Evolutionary conservation across 768 basidiomycete species (phyloP).

Genomic region (Boletus sp.): DNA sequence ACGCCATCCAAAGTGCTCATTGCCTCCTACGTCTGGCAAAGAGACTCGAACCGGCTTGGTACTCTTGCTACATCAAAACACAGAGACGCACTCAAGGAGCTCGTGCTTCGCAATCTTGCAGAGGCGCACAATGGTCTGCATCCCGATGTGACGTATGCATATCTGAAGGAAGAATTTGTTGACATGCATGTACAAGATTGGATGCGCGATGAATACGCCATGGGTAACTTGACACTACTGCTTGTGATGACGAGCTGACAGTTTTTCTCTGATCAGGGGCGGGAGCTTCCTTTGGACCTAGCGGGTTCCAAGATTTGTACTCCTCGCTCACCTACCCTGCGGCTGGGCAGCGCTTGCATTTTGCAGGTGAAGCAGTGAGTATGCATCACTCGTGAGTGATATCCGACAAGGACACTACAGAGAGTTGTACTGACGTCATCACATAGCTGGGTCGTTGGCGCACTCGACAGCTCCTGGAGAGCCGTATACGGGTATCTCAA

Average conservation of each 20-base stretch:
- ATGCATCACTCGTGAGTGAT: slow-evolving; percentile 35
- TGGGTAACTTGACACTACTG: slow-evolving; percentile 28
- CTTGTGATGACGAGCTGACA: not conserved
- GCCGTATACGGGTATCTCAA: slow-evolving; percentile 30
- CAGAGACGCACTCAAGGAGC: not conserved
- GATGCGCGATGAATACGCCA: slow-evolving; percentile 30
- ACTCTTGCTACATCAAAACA: not conserved
- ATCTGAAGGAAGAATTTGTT: not conserved
- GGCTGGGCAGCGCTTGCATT: slow-evolving; percentile 7
- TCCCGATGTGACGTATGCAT: slow-evolving; percentile 4
- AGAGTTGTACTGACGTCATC: not conserved
- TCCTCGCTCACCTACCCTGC: slow-evolving; percentile 31
- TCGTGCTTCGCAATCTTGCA: slow-evolving; percentile 8
- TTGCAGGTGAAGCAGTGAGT: slow-evolving; percentile 27
- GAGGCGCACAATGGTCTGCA: slow-evolving; percentile 2
- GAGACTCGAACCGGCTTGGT: not conserved
- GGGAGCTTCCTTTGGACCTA: slow-evolving; percentile 39
- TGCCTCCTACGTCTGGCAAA: not conserved
- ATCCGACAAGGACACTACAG: not conserved
- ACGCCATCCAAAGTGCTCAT: slow-evolving; percentile 13
- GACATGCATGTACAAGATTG: slow-evolving; percentile 34
- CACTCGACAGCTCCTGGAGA: slow-evolving; percentile 36
- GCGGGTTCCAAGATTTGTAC: slow-evolving; percentile 35
- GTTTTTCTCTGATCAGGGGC: slow-evolving; percentile 27
- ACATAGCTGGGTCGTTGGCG: slow-evolving; percentile 38